Base-by-base conservation (phyloP, 805 yeast genomes). In the Candida koratica region DNA sequence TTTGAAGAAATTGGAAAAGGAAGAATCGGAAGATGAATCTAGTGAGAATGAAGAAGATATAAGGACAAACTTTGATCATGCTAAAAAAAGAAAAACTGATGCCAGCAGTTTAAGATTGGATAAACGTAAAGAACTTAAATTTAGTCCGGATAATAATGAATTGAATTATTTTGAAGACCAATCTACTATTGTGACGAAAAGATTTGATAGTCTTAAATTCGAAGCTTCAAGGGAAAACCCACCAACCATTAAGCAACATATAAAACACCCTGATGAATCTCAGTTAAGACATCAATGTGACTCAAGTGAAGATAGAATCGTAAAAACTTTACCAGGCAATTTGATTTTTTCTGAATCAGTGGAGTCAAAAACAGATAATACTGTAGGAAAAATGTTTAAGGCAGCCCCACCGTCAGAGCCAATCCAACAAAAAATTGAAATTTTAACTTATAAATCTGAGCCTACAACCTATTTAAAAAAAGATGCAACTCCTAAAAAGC, bases 371-470 rank as follows among this genome's bases (percentile, higher is more conserved):
- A 20, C 23, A 20, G 23, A 20, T 20, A 20, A 10, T 20, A 8
- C 10, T 8, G 10, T 20, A 20, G 23, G 23, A 10, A 37, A 30
- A 30, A 17, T 15, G 23, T 31, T 41, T 12, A 34, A 34, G 16
- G 45, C 52, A 19, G 38, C 45, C 5, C 28, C 43, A n/a, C 34
- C 39, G 6, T 18, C 34, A 28, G 52, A 45, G 10, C 12, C 25
- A n/a, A 39, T 36, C 7, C 32, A 33, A 28, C 15, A 32, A 19
- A 37, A 34, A 31, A 39, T 39, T 18, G 37, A 39, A 16, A 6
- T 29, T 13, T 17, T 29, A 4, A 30, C 34, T 4, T 31, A 9
- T 8, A 30, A 31, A n/a, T 36, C 39, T 6, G 10, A 26, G 15
- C 35, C 39, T 3, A 36, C 38, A 6, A 28, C 26, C 8, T 34